Evolutionary conservation across 2,329 filamentous ascomycete species (phyloP).

Genomic region (Lachnellula subtilissima): DNA sequence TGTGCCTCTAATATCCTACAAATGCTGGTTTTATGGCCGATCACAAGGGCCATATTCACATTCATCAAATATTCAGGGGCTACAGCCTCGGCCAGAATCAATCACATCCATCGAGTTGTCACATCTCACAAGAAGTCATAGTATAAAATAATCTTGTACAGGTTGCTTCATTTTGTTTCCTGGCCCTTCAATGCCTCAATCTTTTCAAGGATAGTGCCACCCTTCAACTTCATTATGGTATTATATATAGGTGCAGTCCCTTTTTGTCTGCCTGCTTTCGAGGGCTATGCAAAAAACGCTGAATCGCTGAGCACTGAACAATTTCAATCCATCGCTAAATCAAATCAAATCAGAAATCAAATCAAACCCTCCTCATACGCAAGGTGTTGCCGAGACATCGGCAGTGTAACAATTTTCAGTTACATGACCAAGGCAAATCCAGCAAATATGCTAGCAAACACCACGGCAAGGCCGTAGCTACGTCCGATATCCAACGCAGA

Average conservation of each 20-base stretch:
- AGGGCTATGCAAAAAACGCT: conserved; percentile 15
- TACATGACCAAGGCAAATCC: conserved; percentile 53
- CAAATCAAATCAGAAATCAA: conserved; percentile 14
- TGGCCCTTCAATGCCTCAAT: not conserved
- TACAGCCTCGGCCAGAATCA: not conserved
- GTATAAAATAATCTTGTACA: not conserved
- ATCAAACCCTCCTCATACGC: not conserved
- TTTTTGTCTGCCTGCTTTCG: conserved; percentile 2
- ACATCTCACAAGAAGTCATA: not conserved
- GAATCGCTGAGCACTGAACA: conserved; percentile 13
- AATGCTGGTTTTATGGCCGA: no score
- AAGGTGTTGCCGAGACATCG: not conserved
- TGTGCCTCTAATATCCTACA: no score
- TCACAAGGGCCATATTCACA: not conserved
- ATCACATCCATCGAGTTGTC: not conserved
- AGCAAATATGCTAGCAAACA: conserved; percentile 51
- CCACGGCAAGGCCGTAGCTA: conserved; percentile 49
- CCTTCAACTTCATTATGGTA: conserved; percentile 10
- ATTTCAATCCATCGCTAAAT: conserved; percentile 19
- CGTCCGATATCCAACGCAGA: conserved; percentile 47
- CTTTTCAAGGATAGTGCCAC: not conserved
- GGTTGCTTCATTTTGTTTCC: not conserved
- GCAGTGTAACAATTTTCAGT: conserved; percentile 12
- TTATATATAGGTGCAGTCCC: conserved; percentile 11
- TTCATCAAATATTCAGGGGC: conserved; percentile 3